phyloP scores from a whole-genome alignment of 176 grass and related monocot species.

The Bothriochloa decipiens region DNA sequence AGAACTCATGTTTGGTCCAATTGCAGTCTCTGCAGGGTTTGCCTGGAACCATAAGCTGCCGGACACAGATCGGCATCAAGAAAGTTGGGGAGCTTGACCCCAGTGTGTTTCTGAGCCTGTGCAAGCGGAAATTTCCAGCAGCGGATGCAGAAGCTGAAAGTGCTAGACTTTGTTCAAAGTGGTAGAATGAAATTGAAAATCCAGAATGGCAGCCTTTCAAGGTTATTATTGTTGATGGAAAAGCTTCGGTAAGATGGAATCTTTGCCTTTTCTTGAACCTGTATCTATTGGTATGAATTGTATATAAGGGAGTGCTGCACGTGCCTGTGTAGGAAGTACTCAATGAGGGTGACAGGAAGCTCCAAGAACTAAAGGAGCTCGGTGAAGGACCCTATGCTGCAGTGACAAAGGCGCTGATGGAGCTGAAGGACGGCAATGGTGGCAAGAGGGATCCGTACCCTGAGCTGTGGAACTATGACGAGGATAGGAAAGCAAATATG shows the following conservation, averaged over 20 bases:
- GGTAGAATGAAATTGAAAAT: slow-evolving; percentile 74
- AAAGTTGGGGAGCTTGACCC: slow-evolving; percentile 69
- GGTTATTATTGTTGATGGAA: slow-evolving; percentile 41
- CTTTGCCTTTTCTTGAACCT: neutral
- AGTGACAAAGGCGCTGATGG: slow-evolving; percentile 51
- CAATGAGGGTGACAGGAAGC: slow-evolving; percentile 58
- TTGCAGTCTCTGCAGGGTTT: slow-evolving; percentile 44
- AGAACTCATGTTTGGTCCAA: slow-evolving; percentile 14
- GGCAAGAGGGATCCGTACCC: slow-evolving; percentile 35
- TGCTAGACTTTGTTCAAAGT: slow-evolving; percentile 48
- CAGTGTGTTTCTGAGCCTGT: slow-evolving; percentile 49
- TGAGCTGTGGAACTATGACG: slow-evolving; percentile 64
- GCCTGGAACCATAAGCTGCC: neutral
- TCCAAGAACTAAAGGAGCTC: slow-evolving; percentile 48
- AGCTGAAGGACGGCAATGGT: slow-evolving; percentile 45
- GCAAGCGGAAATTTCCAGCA: slow-evolving; percentile 49
- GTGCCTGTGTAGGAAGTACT: slow-evolving; percentile 54
- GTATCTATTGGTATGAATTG: neutral
- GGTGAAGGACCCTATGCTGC: slow-evolving; percentile 55
- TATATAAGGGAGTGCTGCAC: slow-evolving; percentile 12
- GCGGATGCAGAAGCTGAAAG: slow-evolving; percentile 44
- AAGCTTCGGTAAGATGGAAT: slow-evolving; percentile 43
- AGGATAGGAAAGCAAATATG: slow-evolving; percentile 44
- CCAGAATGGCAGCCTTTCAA: slow-evolving; percentile 70
- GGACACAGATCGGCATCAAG: slow-evolving; percentile 52